Evolutionary conservation across 352 stramenopile genomes (phyloP).

Genomic region (Pythium phragmiticola): DNA sequence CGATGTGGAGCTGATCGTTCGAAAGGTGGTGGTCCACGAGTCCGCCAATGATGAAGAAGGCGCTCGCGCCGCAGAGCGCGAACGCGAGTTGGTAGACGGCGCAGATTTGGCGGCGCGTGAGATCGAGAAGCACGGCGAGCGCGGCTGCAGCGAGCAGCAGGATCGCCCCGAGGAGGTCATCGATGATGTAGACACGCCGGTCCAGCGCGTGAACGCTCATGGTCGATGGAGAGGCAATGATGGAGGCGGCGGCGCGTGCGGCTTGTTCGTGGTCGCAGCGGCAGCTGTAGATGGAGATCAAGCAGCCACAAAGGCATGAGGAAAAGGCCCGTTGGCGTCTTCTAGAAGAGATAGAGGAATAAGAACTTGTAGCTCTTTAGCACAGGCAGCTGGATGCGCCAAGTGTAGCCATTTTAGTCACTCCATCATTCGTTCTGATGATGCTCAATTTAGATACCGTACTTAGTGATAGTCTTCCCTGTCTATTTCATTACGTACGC

Average conservation of each 20-base stretch:
- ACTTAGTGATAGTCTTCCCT: conserved; percentile 5
- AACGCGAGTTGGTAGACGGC: conserved; percentile 75
- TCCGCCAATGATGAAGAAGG: conserved; percentile 66
- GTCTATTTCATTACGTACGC: conserved; percentile 1
- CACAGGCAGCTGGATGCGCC: not conserved
- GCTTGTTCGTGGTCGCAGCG: not conserved
- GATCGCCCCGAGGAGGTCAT: conserved; percentile 69
- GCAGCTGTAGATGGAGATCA: not conserved
- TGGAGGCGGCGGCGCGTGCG: not conserved
- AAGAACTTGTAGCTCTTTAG: not conserved
- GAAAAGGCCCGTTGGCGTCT: not conserved
- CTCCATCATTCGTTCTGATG: not conserved
- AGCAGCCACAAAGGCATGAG: not conserved
- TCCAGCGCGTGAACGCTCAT: conserved; percentile 4
- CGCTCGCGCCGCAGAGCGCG: conserved; percentile 41
- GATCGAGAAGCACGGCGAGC: conserved; percentile 56
- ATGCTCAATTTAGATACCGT: conserved; percentile 21
- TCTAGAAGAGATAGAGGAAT: not conserved
- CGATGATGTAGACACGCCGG: conserved; percentile 65
- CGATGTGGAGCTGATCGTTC: conserved; percentile 65
- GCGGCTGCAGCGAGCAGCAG: conserved; percentile 51
- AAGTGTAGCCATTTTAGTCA: not conserved
- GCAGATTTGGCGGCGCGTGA: conserved; percentile 67
- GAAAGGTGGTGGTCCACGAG: conserved; percentile 73
- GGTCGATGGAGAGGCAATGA: not conserved